phyloP scores from a whole-genome alignment of 2,329 filamentous ascomycete genomes.

The Chaetoscypha palmicola region DNA sequence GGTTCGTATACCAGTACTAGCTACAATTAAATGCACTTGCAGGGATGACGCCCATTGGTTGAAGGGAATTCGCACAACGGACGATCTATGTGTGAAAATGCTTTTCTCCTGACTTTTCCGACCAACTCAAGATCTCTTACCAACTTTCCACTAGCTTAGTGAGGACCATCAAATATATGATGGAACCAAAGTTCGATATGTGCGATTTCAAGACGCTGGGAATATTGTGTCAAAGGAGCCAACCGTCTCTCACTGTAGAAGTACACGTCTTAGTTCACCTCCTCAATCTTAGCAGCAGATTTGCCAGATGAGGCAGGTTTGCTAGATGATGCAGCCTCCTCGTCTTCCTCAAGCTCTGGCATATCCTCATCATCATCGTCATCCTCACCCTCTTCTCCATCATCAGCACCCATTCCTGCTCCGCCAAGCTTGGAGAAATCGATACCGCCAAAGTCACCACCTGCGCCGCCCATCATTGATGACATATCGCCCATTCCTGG shows the following conservation, averaged over 20 bases:
- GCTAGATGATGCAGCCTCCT: slow-evolving; percentile 36
- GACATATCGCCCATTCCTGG: slow-evolving; percentile 36
- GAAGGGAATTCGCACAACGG: background rate
- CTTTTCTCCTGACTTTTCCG: background rate
- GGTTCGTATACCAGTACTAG: too few relatives aligned
- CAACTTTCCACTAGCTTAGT: background rate
- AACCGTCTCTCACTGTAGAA: slow-evolving; percentile 13
- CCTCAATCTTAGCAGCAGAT: slow-evolving; percentile 35
- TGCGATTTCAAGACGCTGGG: slow-evolving; percentile 11
- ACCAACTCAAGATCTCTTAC: background rate
- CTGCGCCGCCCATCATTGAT: slow-evolving; percentile 35
- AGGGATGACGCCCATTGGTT: background rate
- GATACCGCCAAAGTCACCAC: slow-evolving; percentile 75
- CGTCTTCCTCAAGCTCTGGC: slow-evolving; percentile 62
- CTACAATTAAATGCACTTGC: background rate
- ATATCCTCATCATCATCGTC: slow-evolving; percentile 62
- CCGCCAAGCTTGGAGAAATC: slow-evolving; percentile 88
- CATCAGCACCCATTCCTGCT: slow-evolving; percentile 38
- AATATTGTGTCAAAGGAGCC: slow-evolving; percentile 13
- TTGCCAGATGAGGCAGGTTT: slow-evolving; percentile 38
- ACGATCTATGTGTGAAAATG: background rate
- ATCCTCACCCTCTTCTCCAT: slow-evolving; percentile 36
- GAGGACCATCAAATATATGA: background rate
- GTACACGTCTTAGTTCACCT: slow-evolving; percentile 23
- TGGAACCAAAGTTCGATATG: background rate